These are phyloP conservation scores for Quercus berberidifolia DNA, from an alignment of 306 rosid genomes.

Conservation along the genomic window DNA sequence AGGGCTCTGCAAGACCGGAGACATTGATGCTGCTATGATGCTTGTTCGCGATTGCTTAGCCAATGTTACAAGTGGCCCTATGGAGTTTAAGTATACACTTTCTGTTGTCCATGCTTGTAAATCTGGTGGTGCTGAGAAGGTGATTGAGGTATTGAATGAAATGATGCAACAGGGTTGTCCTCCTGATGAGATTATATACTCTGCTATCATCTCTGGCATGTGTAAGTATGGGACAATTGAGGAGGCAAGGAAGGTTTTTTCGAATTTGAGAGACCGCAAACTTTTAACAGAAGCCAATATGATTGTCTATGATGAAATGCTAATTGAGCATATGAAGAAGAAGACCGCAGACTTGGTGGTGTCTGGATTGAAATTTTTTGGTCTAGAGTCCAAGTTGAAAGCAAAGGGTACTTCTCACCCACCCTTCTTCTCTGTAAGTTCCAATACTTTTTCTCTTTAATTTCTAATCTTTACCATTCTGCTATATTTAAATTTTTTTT, in stretches of 20 bases:
- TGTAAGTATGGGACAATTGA: constrained; percentile 70
- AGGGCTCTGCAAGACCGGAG: constrained; percentile 67
- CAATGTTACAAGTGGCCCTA: constrained; percentile 53
- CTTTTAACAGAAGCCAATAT: constrained; percentile 61
- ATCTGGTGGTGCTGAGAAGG: constrained; percentile 50
- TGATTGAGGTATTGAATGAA: constrained; percentile 58
- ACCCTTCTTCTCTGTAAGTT: constrained; percentile 28
- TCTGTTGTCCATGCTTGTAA: constrained; percentile 56
- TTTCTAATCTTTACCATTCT: background rate
- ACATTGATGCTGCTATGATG: constrained; percentile 80
- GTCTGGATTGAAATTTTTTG: constrained; percentile 76
- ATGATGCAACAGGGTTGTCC: constrained; percentile 71
- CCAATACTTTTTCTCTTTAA: background rate
- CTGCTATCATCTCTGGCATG: constrained; percentile 78
- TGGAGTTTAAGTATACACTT: constrained; percentile 74
- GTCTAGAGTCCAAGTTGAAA: constrained; percentile 75
- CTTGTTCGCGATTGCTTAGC: constrained; percentile 75
- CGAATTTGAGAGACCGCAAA: constrained; percentile 48
- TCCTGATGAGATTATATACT: constrained; percentile 40
- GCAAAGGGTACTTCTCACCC: constrained; percentile 48
- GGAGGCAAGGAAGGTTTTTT: constrained; percentile 77
- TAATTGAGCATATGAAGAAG: constrained; percentile 79
- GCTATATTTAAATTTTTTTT: background rate
- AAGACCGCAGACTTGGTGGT: constrained; percentile 77
- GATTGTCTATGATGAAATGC: constrained; percentile 66